Evolutionary conservation across 257 asterid species (phyloP), one percentile per base, ranked within the genome.

Genomic region (Lycium barbarum): DNA sequence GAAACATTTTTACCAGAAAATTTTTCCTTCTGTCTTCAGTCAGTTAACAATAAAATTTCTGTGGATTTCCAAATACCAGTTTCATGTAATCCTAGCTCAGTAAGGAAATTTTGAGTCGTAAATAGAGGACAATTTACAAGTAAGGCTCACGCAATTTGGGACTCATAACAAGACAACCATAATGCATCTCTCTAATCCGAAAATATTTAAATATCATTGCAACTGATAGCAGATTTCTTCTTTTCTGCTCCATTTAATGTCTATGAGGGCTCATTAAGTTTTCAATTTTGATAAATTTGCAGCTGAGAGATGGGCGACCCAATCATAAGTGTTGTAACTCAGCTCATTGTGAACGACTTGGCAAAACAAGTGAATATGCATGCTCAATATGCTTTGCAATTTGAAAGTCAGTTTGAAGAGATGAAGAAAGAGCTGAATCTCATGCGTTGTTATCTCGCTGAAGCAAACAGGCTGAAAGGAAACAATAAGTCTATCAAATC

Each of bases 391-490:
- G 88, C 80, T 13, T 53, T 45, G 17, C 85, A 83, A 76, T 88
- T 72, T 59, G 80, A 71, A 80, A 8, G 62, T 45, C 84, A 81
- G 80, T 86, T 86, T 57, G 6, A 11, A 8, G 88, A 84, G 80
- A 20, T 86, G 84, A 7, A 71, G 57, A 51, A 35, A 53, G 84
- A 86, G 55, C 85, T 86, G 55, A 38, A n/a, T 4, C 85, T n/a
- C 20, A 88, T 88, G 90, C 88, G 79, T 15, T 40, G 86, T 4
- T 85, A 55, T 59, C 83, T 79, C 62, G 65, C 83, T 33, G 87
- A 85, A 71, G 86, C 85, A 38, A 71, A 84, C 49, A 72, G 26
- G 81, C 66, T 22, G 51, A 88, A 74, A 9, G 84, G 76, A 53
- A 79, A 62, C 22, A 18, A 11, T 49, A 62, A 72, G 51, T 62